Evolutionary conservation across 768 basidiomycete species (phyloP).

Genomic region (Kwoniella heveanensis): DNA sequence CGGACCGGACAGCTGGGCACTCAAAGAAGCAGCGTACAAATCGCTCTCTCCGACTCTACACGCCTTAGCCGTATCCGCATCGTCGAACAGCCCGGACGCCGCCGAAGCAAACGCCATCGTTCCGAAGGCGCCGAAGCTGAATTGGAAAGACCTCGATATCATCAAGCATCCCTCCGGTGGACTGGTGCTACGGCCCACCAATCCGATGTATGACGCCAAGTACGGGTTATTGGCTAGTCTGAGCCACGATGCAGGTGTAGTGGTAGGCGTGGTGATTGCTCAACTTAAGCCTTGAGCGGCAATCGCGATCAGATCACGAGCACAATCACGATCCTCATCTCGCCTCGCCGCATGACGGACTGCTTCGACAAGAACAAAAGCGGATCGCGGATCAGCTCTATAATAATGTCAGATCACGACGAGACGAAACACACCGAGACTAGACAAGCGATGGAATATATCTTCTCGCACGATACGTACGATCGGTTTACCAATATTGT

Average conservation of each 20-base stretch:
- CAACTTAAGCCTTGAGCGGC: conserved; percentile 15
- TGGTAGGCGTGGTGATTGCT: conserved; percentile 46
- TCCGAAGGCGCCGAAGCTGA: neutral
- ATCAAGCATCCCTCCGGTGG: conserved; percentile 12
- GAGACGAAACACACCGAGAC: no score
- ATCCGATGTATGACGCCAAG: neutral
- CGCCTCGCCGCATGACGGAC: no score
- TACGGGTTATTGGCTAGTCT: conserved; percentile 33
- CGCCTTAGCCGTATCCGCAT: neutral
- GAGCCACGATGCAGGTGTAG: conserved; percentile 44
- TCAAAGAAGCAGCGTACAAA: conserved; percentile 53
- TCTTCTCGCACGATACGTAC: no score
- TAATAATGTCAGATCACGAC: no score
- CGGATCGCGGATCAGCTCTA: no score
- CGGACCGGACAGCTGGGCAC: conserved; percentile 30
- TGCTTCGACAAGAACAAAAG: no score
- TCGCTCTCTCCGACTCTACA: conserved; percentile 28
- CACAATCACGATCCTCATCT: no score
- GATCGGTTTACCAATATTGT: no score
- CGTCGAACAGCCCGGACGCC: no score
- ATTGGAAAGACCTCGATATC: conserved; percentile 34
- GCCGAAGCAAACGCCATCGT: neutral
- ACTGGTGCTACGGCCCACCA: conserved; percentile 14
- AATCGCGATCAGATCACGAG: no score
- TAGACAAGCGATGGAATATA: no score